These are phyloP conservation scores for Hypoxylon sp. DNA, from an alignment of 2,329 filamentous ascomycete species.

Conservation along the genomic window DNA sequence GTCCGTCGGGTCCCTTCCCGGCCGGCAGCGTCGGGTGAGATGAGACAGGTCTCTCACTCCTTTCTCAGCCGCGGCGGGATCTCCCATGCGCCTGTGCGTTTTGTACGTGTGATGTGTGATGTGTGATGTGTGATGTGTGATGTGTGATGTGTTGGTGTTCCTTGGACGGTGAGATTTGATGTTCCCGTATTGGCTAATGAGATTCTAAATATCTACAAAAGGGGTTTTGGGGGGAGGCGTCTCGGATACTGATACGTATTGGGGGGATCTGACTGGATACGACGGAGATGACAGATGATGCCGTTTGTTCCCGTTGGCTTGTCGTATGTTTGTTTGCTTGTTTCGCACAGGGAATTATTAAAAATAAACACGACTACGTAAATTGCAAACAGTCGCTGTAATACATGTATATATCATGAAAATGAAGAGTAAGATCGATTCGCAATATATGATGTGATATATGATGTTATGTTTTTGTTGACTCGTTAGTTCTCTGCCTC, in stretches of 20 bases:
- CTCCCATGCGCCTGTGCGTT: conserved; percentile 32
- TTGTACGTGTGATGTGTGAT: background rate
- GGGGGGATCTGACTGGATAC: conserved; percentile 21
- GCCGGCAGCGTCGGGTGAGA: conserved; percentile 44
- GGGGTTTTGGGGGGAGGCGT: conserved; percentile 7
- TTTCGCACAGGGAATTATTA: conserved; percentile 17
- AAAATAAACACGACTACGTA: conserved; percentile 18
- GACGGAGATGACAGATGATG: conserved; percentile 22
- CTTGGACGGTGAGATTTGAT: conserved; percentile 28
- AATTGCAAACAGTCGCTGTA: background rate
- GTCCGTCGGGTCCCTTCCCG: conserved; percentile 21
- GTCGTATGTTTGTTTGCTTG: conserved; percentile 16
- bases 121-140: background rate
- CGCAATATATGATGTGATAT: conserved; percentile 3
- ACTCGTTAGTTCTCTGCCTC: conserved; percentile 5
- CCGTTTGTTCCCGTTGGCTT: conserved; percentile 34
- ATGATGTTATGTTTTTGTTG: conserved; percentile 6
- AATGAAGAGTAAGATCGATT: conserved; percentile 6
- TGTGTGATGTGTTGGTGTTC: conserved; percentile 17
- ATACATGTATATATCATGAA: conserved; percentile 12
- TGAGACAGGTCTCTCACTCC: conserved; percentile 41
- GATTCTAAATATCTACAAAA: conserved; percentile 17
- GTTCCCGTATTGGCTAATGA: conserved; percentile 37
- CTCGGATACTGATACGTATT: conserved; percentile 30
- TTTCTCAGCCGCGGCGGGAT: conserved; percentile 32